phyloP scores from a whole-genome alignment of 78 protist species.

The Cavenderia fasciculata region DNA sequence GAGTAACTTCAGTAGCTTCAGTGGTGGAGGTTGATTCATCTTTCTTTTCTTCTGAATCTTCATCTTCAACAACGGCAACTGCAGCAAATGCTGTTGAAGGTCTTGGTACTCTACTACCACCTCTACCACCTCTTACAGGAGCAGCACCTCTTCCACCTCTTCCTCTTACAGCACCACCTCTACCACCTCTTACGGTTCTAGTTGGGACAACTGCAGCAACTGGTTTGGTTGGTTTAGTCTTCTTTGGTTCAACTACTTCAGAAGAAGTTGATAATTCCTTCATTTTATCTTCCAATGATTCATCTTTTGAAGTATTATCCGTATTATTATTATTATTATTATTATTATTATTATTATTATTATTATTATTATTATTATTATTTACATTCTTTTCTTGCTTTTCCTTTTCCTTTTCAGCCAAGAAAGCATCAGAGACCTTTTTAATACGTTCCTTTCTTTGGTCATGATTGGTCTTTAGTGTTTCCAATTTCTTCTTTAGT shows the following conservation, averaged over 20 bases:
- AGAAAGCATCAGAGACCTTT: neutral
- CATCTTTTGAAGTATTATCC: no score
- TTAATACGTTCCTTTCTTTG: slow-evolving; percentile 5
- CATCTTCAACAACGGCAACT: no score
- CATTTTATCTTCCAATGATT: neutral
- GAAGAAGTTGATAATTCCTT: no score
- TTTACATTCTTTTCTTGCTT: neutral
- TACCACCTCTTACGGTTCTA: neutral
- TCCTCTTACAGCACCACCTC: neutral
- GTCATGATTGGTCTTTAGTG: neutral
- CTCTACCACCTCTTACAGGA: no score
- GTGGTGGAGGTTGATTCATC: no score
- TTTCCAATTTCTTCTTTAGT: neutral
- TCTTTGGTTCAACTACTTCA: no score
- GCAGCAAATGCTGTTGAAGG: no score
- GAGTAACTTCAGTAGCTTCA: no score
- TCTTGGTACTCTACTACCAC: no score
- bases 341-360: slow-evolving; percentile 1
- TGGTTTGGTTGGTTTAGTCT: no score
- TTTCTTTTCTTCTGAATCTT: no score
- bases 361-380: slow-evolving; percentile 6
- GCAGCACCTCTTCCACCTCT: neutral
- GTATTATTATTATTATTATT: neutral
- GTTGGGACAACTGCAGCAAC: no score
- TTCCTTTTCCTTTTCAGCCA: neutral